Percentiles rank a stretch among this genome's conserved stretches.
These are phyloP conservation scores for Gracilaria domingensis DNA, from an alignment of 23 red algal genomes.

Conservation along the genomic window DNA sequence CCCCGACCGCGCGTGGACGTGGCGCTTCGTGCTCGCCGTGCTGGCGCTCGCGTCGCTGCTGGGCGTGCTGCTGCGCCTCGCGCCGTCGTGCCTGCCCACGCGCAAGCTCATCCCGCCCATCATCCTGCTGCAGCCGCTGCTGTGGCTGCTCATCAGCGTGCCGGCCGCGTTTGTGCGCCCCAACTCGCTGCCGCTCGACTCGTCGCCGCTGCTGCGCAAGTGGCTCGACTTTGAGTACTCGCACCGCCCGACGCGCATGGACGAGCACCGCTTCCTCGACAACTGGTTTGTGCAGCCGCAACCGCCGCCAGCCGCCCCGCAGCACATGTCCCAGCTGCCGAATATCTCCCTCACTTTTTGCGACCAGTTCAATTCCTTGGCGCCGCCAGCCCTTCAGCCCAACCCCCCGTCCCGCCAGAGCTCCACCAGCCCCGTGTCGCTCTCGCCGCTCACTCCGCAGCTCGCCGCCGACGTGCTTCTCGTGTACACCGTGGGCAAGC, in stretches of 20 bases:
- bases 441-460: background rate
- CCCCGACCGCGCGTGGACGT: constrained; percentile 23
- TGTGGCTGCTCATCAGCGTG: constrained; percentile 41
- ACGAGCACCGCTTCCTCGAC: constrained; percentile 40
- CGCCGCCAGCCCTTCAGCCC: background rate
- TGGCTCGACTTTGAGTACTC: constrained; percentile 58
- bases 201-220: constrained; percentile 17
- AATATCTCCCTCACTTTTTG: constrained; percentile 42
- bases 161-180: constrained; percentile 31
- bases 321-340: background rate
- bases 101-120: constrained; percentile 32
- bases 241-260: constrained; percentile 6
- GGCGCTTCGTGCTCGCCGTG: constrained; percentile 14
- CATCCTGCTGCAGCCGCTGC: constrained; percentile 36
- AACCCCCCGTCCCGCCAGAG: background rate
- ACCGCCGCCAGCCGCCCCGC: background rate
- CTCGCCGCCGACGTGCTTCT: constrained; percentile 21
- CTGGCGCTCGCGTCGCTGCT: constrained; percentile 7
- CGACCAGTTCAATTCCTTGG: constrained; percentile 19
- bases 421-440: background rate
- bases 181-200: constrained; percentile 28
- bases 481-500: constrained; percentile 55
- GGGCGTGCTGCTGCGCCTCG: constrained; percentile 13
- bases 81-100: constrained; percentile 3
- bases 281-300: constrained; percentile 29